Percentiles rank a stretch among this genome's conserved stretches.
Evolutionary conservation across 2,329 filamentous ascomycete genomes (phyloP).

Genomic region (Aspergillus arachidicola): DNA sequence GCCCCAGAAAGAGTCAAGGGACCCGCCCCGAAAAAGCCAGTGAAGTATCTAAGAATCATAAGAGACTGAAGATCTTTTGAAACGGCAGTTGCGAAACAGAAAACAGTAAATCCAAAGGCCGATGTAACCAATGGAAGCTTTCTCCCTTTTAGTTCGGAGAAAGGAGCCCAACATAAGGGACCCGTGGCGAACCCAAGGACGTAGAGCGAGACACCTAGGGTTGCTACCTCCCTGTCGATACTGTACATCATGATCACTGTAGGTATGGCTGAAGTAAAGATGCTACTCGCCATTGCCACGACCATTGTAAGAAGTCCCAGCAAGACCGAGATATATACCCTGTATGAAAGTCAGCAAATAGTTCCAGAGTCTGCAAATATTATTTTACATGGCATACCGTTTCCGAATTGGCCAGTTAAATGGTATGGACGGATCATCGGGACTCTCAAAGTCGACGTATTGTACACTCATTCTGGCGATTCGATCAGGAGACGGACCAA

Average conservation of each 20-base stretch:
- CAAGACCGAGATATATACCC: background rate
- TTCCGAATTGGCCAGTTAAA: background rate
- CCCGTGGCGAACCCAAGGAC: constrained; percentile 25
- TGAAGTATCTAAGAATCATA: constrained; percentile 46
- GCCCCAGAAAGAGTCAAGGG: constrained; percentile 42
- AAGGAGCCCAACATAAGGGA: constrained; percentile 28
- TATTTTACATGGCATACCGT: background rate
- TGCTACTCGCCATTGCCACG: background rate
- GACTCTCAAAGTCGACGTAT: background rate
- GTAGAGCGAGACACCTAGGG: constrained; percentile 11
- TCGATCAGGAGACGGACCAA: background rate
- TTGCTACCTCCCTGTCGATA: constrained; percentile 1
- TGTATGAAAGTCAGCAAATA: background rate
- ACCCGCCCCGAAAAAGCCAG: constrained; percentile 43
- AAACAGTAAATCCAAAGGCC: constrained; percentile 43
- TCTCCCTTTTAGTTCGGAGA: constrained; percentile 38
- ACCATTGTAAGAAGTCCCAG: background rate
- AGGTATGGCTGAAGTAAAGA: background rate
- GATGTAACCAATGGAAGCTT: constrained; percentile 43
- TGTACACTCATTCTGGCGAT: background rate
- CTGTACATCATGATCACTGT: background rate
- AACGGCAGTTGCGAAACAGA: constrained; percentile 47
- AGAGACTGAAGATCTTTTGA: constrained; percentile 37
- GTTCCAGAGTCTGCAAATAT: background rate
- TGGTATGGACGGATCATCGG: background rate